Percentiles rank a stretch among this genome's conserved stretches.
Conservation (phyloP, 2,329 filamentous ascomycete species). For the Hypomyces perniciosus region DNA sequence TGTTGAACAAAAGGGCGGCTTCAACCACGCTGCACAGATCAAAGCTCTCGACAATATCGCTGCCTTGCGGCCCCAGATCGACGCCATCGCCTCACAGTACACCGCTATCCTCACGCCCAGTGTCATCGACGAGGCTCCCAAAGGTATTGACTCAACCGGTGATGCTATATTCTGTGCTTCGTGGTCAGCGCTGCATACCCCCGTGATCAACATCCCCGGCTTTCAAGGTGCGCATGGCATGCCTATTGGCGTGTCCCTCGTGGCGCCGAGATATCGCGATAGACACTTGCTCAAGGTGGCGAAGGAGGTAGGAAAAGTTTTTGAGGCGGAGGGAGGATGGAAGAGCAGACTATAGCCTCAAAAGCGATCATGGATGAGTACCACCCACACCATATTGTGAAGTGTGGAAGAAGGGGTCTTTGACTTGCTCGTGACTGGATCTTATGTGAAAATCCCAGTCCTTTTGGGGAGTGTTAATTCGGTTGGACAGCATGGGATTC, state of each 20-base stretch:
- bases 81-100: constrained; percentile 45
- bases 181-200: constrained; percentile 54
- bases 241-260: constrained; percentile 54
- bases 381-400: not conserved
- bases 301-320: constrained; percentile 32
- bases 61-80: constrained; percentile 46
- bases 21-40: constrained; percentile 42
- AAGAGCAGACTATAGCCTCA: constrained; percentile 14
- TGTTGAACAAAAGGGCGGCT: constrained; percentile 41
- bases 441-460: not conserved
- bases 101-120: constrained; percentile 53
- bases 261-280: constrained; percentile 43
- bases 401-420: not conserved
- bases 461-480: no score
- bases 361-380: not conserved
- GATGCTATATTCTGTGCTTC: constrained; percentile 44
- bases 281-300: constrained; percentile 37
- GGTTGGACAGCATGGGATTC: no score
- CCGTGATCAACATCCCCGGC: constrained; percentile 58
- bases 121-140: constrained; percentile 52
- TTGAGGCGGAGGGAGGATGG: constrained; percentile 26
- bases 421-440: not conserved
- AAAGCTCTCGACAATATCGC: constrained; percentile 50
- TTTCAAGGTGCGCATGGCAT: constrained; percentile 48
- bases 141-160: constrained; percentile 48